Percentiles rank a stretch among this genome's conserved stretches.
Evolutionary conservation across 306 rosid species (phyloP).

Genomic region (Quercus agrifolia): DNA sequence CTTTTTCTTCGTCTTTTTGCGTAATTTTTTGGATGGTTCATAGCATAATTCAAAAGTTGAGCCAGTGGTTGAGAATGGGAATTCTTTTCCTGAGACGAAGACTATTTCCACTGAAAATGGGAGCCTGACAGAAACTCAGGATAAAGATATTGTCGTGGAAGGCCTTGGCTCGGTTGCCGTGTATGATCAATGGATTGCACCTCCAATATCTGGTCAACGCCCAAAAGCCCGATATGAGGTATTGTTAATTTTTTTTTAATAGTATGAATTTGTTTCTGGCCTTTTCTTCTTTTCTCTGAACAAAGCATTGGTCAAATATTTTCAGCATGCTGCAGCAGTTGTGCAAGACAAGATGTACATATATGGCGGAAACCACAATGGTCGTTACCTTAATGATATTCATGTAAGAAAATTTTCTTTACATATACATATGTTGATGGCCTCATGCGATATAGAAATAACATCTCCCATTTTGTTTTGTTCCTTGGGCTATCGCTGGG

Average conservation of each 20-base stretch:
- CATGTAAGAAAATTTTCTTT: conserved; percentile 53
- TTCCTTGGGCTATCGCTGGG: not conserved
- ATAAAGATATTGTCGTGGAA: conserved; percentile 75
- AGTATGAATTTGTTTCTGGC: conserved; percentile 1
- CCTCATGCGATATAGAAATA: not conserved
- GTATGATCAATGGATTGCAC: conserved; percentile 83
- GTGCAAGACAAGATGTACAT: conserved; percentile 89
- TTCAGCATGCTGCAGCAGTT: conserved; percentile 90
- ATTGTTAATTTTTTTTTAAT: conserved; percentile 15
- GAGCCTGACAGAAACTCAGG: conserved; percentile 55
- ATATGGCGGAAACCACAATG: conserved; percentile 96
- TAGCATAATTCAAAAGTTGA: conserved; percentile 67
- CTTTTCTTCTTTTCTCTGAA: conserved; percentile 19
- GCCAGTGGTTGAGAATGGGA: conserved; percentile 68
- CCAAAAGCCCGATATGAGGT: conserved; percentile 96
- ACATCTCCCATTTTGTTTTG: not conserved
- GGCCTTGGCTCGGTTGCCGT: conserved; percentile 60
- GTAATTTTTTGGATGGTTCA: conserved; percentile 25
- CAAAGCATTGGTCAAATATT: conserved; percentile 19
- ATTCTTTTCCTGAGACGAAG: conserved; percentile 68
- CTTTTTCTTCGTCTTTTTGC: not conserved
- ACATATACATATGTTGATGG: conserved; percentile 8
- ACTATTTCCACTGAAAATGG: conserved; percentile 72
- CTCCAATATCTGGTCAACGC: conserved; percentile 62
- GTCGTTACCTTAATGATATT: conserved; percentile 91